Percentiles rank a stretch among this genome's conserved stretches.
phyloP scores from a whole-genome alignment of 805 yeast genomes.

The Candida quercuum region DNA sequence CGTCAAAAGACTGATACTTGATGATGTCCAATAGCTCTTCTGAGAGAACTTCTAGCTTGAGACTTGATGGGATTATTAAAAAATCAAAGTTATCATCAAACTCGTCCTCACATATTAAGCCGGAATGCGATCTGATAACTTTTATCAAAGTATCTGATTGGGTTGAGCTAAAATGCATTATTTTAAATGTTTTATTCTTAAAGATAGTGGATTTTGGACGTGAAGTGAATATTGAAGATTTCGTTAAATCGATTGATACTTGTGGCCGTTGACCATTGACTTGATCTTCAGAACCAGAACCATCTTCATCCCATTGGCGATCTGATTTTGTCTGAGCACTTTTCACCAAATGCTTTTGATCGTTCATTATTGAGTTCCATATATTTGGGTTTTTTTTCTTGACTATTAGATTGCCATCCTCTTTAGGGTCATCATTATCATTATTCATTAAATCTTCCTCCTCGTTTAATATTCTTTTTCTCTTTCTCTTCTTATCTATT shows the following conservation, averaged over 20 bases:
- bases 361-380: slow-evolving; percentile 36
- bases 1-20: not conserved
- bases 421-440: slow-evolving; percentile 1
- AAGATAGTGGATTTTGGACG: slow-evolving; percentile 29
- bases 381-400: slow-evolving; percentile 26
- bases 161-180: slow-evolving; percentile 35
- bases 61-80: slow-evolving; percentile 17
- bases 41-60: not conserved
- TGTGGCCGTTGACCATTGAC: no score
- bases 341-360: slow-evolving; percentile 3
- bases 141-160: slow-evolving; percentile 33
- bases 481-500: slow-evolving; percentile 11
- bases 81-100: slow-evolving; percentile 6
- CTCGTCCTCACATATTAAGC: slow-evolving; percentile 20
- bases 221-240: not conserved
- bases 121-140: slow-evolving; percentile 43
- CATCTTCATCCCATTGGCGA: slow-evolving; percentile 21
- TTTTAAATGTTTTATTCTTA: slow-evolving; percentile 34
- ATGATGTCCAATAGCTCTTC: not conserved
- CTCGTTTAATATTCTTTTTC: slow-evolving; percentile 7
- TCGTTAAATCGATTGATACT: not conserved
- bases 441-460: slow-evolving; percentile 9
- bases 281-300: no score
- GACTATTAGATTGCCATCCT: slow-evolving; percentile 14
- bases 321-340: slow-evolving; percentile 2